Percentiles rank a stretch among this genome's conserved stretches.
Evolutionary conservation across 2,329 filamentous ascomycete genomes (phyloP).

Genomic region (Colletotrichum tropicicola): DNA sequence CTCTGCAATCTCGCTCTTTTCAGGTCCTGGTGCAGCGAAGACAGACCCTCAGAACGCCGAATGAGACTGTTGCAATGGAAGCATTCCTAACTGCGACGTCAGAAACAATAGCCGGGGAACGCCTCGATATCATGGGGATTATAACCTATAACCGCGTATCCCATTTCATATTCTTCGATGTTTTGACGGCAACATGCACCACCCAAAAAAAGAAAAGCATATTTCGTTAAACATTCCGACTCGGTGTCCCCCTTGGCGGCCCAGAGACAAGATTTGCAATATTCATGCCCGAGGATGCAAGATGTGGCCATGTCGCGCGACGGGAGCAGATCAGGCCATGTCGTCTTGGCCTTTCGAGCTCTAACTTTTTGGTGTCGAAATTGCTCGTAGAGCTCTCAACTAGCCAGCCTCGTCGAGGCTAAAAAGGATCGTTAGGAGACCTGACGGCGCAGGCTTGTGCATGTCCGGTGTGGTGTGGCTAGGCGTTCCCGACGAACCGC

Average conservation of each 20-base stretch:
- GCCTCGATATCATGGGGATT: neutral
- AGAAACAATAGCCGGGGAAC: neutral
- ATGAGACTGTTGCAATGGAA: neutral
- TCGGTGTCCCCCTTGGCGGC: too few relatives aligned
- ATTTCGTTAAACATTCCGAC: too few relatives aligned
- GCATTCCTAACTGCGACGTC: neutral
- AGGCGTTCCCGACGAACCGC: conserved; percentile 25
- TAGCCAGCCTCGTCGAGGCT: conserved; percentile 9
- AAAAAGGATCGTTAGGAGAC: neutral
- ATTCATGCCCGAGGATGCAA: too few relatives aligned
- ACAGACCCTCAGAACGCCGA: neutral
- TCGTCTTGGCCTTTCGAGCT: neutral
- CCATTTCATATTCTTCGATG: too few relatives aligned
- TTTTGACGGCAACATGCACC: too few relatives aligned
- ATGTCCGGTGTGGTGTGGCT: neutral
- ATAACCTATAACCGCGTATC: neutral
- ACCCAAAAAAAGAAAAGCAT: too few relatives aligned
- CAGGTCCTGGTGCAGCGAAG: neutral
- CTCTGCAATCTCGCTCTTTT: neutral
- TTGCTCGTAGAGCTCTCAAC: neutral
- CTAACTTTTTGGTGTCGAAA: conserved; percentile 1
- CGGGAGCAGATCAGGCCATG: conserved; percentile 5
- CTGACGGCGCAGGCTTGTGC: neutral
- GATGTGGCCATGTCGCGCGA: neutral
- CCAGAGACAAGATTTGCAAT: too few relatives aligned